phyloP scores from a whole-genome alignment of 805 yeast species.

The Spathaspora girioi region DNA sequence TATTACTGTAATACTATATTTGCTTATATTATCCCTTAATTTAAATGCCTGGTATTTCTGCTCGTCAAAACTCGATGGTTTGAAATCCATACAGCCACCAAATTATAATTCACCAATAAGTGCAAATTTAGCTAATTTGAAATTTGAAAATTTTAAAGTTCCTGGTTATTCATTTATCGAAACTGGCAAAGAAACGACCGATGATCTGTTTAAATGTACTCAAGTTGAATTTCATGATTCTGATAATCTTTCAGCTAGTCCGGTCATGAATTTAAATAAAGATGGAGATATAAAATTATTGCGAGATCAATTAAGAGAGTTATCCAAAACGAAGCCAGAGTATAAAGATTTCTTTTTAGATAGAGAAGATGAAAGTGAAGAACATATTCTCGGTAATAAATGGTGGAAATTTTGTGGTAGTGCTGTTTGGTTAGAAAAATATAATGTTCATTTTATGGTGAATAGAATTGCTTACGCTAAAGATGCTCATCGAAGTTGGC shows the following conservation, averaged over 20 bases:
- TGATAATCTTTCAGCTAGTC: background rate
- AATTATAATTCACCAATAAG: background rate
- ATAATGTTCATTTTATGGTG: conserved; percentile 25
- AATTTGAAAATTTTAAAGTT: background rate
- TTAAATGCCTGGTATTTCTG: background rate
- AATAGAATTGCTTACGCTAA: conserved; percentile 24
- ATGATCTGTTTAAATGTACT: conserved; percentile 2
- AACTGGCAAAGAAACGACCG: background rate
- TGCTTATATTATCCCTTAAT: background rate
- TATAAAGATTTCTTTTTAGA: conserved; percentile 11
- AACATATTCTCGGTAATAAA: conserved; percentile 8
- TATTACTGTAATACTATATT: background rate
- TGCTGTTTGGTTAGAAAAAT: conserved; percentile 25
- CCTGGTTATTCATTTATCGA: conserved; percentile 1
- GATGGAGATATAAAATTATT: conserved; percentile 6
- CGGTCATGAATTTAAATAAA: background rate
- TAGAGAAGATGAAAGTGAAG: conserved; percentile 8
- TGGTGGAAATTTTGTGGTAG: conserved; percentile 13
- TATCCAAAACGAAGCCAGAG: conserved; percentile 6
- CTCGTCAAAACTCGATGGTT: background rate
- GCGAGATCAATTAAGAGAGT: conserved; percentile 8
- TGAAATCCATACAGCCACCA: background rate
- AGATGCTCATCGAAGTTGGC: conserved; percentile 16
- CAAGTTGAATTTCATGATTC: conserved; percentile 1
- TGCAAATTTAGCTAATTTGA: background rate